Conservation (phyloP, 805 yeast species). For the Priceomyces medius region DNA sequence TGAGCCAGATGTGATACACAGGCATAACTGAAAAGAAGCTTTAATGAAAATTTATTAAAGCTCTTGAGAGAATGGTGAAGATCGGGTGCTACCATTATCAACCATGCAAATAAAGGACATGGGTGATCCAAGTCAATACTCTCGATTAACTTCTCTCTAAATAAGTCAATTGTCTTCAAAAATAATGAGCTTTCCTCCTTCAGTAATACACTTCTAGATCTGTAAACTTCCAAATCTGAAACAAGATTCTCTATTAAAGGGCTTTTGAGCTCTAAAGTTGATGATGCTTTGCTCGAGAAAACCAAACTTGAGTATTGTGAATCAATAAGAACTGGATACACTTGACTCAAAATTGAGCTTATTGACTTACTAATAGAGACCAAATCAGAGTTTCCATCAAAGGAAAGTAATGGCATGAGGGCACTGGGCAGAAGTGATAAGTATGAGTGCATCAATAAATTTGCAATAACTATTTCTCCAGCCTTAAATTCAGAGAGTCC, state of each 20-base stretch:
- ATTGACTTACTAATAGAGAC: slow-evolving; percentile 19
- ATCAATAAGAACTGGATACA: slow-evolving; percentile 7
- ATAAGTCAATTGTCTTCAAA: slow-evolving; percentile 7
- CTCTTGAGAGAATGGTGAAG: slow-evolving; percentile 16
- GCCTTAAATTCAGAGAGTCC: slow-evolving; percentile 8
- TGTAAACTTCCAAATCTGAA: not conserved
- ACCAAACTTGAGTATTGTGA: slow-evolving; percentile 5
- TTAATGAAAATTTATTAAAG: slow-evolving; percentile 18
- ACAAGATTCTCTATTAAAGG: not conserved
- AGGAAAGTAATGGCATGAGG: slow-evolving; percentile 23
- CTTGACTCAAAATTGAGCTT: slow-evolving; percentile 4
- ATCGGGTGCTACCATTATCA: slow-evolving; percentile 15
- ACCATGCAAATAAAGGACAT: slow-evolving; percentile 24
- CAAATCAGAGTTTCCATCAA: slow-evolving; percentile 18
- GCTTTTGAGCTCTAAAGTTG: not conserved
- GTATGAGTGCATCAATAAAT: slow-evolving; percentile 22
- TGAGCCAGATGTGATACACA: slow-evolving; percentile 19
- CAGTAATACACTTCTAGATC: not conserved
- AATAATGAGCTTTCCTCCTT: not conserved
- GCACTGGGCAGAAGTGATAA: slow-evolving; percentile 10
- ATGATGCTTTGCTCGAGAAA: not conserved
- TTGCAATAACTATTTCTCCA: slow-evolving; percentile 16
- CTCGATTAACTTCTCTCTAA: slow-evolving; percentile 13
- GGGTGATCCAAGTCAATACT: slow-evolving; percentile 18
- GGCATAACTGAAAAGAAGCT: slow-evolving; percentile 21